A percentile compares a stretch with the other conserved stretches of the same genome.
phyloP scores from a whole-genome alignment of 768 basidiomycete genomes.

The Rhodosporidiobolus odoratus region DNA sequence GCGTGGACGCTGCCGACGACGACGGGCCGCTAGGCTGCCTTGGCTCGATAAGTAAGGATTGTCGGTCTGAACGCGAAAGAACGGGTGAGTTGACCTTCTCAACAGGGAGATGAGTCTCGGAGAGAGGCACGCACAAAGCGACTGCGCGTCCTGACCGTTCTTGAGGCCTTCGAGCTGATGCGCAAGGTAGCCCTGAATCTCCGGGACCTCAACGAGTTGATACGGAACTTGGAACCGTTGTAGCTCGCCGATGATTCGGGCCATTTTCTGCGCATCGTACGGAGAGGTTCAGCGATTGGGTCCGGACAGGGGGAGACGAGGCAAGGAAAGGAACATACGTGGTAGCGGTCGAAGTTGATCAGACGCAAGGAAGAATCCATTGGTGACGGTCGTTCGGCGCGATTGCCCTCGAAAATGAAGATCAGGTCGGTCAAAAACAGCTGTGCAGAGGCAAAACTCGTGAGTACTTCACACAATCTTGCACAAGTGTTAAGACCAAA shows the following conservation, averaged over 20 bases:
- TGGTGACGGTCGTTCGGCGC: constrained; percentile 73
- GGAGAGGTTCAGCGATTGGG: not conserved
- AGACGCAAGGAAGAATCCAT: constrained; percentile 67
- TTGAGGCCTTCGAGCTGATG: constrained; percentile 19
- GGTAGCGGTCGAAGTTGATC: constrained; percentile 95
- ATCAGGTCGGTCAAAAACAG: constrained; percentile 87
- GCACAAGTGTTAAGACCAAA: too few species aligned
- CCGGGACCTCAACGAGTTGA: constrained; percentile 78
- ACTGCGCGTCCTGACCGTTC: constrained; percentile 26
- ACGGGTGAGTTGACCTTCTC: not conserved
- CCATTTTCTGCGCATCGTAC: constrained; percentile 35
- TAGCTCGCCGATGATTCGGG: constrained; percentile 57
- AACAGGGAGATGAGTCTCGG: too few species aligned
- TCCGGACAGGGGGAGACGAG: constrained; percentile 63
- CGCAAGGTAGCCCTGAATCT: constrained; percentile 73
- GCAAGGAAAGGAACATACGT: constrained; percentile 60
- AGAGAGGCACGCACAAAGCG: constrained; percentile 13
- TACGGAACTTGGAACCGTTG: constrained; percentile 85
- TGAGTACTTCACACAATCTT: too few species aligned
- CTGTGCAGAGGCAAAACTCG: constrained; percentile 33
- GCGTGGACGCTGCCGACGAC: constrained; percentile 6
- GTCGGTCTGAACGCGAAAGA: constrained; percentile 17
- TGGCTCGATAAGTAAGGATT: constrained; percentile 37
- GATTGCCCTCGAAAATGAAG: constrained; percentile 83
- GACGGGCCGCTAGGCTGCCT: constrained; percentile 50